Evolutionary conservation across 1,139 yeast genomes (phyloP).

Genomic region (Geotrichum phurueaensis): DNA sequence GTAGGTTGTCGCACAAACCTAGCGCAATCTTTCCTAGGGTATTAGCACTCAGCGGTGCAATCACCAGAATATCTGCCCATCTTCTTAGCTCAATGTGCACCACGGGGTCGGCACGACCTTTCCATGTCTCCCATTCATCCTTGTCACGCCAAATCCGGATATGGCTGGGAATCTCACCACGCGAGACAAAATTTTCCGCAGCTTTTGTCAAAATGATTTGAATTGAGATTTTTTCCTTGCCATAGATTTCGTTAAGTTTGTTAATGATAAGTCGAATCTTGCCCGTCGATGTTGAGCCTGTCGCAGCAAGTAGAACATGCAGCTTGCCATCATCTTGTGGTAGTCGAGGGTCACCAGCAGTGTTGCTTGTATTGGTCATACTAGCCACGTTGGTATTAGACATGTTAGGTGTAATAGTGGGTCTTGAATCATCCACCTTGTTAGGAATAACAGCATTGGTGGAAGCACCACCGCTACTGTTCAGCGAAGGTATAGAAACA

Average conservation of each 20-base stretch:
- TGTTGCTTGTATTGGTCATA: slow-evolving; percentile 27
- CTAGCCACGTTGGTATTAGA: background rate
- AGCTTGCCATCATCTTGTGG: slow-evolving; percentile 89
- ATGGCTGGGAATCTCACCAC: slow-evolving; percentile 53
- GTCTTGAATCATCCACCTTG: background rate
- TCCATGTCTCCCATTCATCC: slow-evolving; percentile 93
- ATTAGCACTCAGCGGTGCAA: slow-evolving; percentile 88
- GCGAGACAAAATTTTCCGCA: slow-evolving; percentile 70
- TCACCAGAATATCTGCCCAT: slow-evolving; percentile 89
- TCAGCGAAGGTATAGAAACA: background rate
- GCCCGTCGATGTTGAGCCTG: slow-evolving; percentile 78
- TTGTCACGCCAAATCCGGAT: slow-evolving; percentile 79
- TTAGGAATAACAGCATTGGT: background rate
- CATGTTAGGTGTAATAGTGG: background rate
- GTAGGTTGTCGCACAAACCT: slow-evolving; percentile 82
- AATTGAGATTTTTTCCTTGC: slow-evolving; percentile 64
- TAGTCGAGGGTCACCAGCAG: slow-evolving; percentile 62
- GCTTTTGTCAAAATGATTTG: slow-evolving; percentile 78
- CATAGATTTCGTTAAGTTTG: slow-evolving; percentile 74
- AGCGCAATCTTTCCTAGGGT: slow-evolving; percentile 83
- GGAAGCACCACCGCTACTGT: background rate
- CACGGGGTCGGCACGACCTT: slow-evolving; percentile 79
- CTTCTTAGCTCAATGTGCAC: slow-evolving; percentile 86
- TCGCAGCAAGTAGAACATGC: slow-evolving; percentile 81
- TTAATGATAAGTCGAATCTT: slow-evolving; percentile 67